Conservation (phyloP, 163 green algal species). For the Chlamydomonas reinhardtii region DNA sequence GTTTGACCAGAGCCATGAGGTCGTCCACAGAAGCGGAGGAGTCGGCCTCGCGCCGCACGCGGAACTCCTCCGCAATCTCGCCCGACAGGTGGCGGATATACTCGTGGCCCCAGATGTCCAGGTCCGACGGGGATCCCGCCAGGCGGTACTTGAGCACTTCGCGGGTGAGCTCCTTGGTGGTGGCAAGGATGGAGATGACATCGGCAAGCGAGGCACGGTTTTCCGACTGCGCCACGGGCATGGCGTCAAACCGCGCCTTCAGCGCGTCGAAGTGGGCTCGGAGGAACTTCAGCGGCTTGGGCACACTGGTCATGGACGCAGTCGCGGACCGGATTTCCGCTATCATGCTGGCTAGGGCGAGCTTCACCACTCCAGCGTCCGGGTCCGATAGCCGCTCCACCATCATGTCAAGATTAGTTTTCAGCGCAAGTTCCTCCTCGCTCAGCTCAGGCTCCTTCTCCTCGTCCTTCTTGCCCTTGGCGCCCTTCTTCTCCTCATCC, state of each 20-base stretch:
- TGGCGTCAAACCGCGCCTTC: constrained; percentile 68
- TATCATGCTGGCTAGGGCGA: constrained; percentile 83
- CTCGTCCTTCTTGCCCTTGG: constrained; percentile 59
- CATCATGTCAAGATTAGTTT: constrained; percentile 94
- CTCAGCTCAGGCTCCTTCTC: constrained; percentile 84
- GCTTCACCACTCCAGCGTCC: constrained; percentile 77
- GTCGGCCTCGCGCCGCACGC: constrained; percentile 63
- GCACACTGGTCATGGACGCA: constrained; percentile 97
- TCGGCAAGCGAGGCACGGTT: constrained; percentile 75
- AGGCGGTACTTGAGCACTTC: constrained; percentile 92
- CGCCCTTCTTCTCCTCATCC: constrained; percentile 57
- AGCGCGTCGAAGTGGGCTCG: constrained; percentile 87
- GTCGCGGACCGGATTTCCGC: constrained; percentile 90
- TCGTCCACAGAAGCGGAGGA: constrained; percentile 64
- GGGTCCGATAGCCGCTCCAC: constrained; percentile 81
- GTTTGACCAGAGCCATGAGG: constrained; percentile 85
- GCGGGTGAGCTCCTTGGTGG: constrained; percentile 80
- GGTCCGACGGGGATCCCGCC: constrained; percentile 64
- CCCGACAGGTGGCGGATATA: constrained; percentile 95
- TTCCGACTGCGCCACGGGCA: constrained; percentile 50
- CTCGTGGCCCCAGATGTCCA: constrained; percentile 95
- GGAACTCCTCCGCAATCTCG: constrained; percentile 87
- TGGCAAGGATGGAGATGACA: constrained; percentile 92
- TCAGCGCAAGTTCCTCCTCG: constrained; percentile 95
- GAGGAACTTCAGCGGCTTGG: constrained; percentile 99